Evolutionary conservation across 148 eudicot species (phyloP).

Genomic region (Polygonum aviculare): DNA sequence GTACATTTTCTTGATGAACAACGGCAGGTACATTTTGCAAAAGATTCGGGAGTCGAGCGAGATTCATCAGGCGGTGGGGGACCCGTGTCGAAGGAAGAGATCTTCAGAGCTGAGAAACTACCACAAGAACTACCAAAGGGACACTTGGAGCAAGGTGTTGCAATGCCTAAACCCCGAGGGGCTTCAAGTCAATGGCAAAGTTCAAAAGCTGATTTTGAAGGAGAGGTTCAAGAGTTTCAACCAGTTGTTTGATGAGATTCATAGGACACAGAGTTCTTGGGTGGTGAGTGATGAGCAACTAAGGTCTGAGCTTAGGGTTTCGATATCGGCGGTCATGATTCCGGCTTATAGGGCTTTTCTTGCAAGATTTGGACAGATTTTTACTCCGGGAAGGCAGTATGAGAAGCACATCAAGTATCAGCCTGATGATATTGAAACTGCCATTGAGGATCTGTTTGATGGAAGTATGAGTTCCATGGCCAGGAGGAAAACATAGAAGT

Average conservation of each 20-base stretch:
- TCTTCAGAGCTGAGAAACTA: constrained; percentile 38
- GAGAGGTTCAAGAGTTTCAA: constrained; percentile 86
- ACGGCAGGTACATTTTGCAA: constrained; percentile 44
- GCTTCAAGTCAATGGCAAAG: constrained; percentile 53
- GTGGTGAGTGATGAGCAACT: constrained; percentile 87
- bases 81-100: constrained; percentile 34
- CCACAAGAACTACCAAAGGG: constrained; percentile 46
- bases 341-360: constrained; percentile 80
- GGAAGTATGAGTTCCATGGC: constrained; percentile 47
- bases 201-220: constrained; percentile 62
- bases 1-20: constrained; percentile 21
- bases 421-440: constrained; percentile 73
- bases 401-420: constrained; percentile 87
- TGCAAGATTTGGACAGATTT: constrained; percentile 53
- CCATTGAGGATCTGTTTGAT: constrained; percentile 77
- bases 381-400: constrained; percentile 76
- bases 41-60: constrained; percentile 31
- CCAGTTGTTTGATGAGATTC: constrained; percentile 70
- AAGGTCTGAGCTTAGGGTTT: constrained; percentile 86
- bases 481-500: constrained; percentile 30
- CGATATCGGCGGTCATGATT: constrained; percentile 71
- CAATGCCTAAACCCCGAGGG: constrained; percentile 59
- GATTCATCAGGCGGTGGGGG: constrained; percentile 26
- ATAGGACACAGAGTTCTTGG: constrained; percentile 63
- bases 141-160: constrained; percentile 59